A percentile compares a stretch with the other conserved stretches of the same genome.
These are phyloP conservation scores for Backusella tuberculispora DNA, from an alignment of 192 early-diverging fungal genomes.

Conservation along the genomic window DNA sequence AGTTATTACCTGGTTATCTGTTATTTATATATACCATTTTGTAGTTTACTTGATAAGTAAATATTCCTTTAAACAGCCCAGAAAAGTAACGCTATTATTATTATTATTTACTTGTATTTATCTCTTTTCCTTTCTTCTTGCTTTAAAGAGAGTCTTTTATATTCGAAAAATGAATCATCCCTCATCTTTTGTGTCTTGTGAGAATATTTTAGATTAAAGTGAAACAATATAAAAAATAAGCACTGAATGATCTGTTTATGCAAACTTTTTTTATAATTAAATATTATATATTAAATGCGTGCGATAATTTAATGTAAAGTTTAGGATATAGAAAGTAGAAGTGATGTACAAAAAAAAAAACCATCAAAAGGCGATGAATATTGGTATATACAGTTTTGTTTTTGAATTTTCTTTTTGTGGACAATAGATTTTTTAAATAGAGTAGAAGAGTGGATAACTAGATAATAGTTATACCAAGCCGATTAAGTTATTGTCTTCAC, in stretches of 20 bases:
- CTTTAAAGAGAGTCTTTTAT: no score
- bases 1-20: no score
- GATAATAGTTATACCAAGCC: neutral
- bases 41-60: no score
- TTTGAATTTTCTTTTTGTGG: neutral
- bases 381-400: neutral
- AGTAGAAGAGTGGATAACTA: neutral
- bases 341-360: conserved; percentile 3
- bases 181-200: no score
- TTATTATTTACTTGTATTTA: no score
- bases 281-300: neutral
- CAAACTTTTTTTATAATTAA: neutral
- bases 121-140: no score
- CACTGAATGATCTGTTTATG: no score
- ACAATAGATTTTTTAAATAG: neutral
- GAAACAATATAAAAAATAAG: neutral
- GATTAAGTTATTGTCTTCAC: neutral
- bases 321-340: neutral
- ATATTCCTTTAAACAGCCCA: no score
- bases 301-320: neutral
- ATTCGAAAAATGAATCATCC: no score
- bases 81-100: no score
- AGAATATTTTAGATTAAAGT: no score
- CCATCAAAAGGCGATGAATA: neutral
- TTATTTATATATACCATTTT: no score